Evolutionary conservation across 345 rosid species (phyloP).

Genomic region (Lagerstroemia speciosa): DNA sequence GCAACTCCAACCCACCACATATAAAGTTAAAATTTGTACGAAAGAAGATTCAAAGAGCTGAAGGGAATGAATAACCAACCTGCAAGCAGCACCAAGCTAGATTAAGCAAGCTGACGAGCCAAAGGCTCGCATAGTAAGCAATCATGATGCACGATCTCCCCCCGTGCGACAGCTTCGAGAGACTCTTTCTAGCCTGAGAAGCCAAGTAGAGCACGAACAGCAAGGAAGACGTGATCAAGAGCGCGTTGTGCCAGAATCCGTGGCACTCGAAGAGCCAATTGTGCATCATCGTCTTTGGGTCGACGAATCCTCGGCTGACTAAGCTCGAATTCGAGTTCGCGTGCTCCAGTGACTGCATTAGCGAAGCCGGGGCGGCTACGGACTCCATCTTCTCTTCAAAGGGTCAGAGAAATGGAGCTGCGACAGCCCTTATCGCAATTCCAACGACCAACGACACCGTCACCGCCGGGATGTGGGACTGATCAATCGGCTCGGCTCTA

Average conservation of each 20-base stretch:
- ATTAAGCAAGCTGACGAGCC: slow-evolving; percentile 89
- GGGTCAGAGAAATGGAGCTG: neutral
- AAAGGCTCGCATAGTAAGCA: slow-evolving; percentile 69
- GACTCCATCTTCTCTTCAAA: neutral
- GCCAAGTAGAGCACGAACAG: slow-evolving; percentile 58
- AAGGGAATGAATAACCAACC: slow-evolving; percentile 29
- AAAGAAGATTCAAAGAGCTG: neutral
- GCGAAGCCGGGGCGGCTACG: neutral
- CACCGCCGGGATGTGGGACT: neutral
- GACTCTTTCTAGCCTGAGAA: slow-evolving; percentile 61
- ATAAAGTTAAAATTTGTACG: neutral
- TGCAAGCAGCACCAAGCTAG: slow-evolving; percentile 77
- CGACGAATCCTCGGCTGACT: slow-evolving; percentile 14
- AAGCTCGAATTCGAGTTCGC: neutral
- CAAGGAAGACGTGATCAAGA: slow-evolving; percentile 45
- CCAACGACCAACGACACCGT: too few relatives aligned
- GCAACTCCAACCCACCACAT: neutral
- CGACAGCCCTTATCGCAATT: too few relatives aligned
- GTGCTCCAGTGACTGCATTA: neutral
- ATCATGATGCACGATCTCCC: slow-evolving; percentile 81
- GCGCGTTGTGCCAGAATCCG: slow-evolving; percentile 64
- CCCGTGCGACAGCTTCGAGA: slow-evolving; percentile 58
- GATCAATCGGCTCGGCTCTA: neutral
- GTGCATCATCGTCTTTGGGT: slow-evolving; percentile 17
- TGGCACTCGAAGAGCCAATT: slow-evolving; percentile 73